Evolutionary conservation across 306 rosid species (phyloP).

Genomic region (Cicer yamashitae): DNA sequence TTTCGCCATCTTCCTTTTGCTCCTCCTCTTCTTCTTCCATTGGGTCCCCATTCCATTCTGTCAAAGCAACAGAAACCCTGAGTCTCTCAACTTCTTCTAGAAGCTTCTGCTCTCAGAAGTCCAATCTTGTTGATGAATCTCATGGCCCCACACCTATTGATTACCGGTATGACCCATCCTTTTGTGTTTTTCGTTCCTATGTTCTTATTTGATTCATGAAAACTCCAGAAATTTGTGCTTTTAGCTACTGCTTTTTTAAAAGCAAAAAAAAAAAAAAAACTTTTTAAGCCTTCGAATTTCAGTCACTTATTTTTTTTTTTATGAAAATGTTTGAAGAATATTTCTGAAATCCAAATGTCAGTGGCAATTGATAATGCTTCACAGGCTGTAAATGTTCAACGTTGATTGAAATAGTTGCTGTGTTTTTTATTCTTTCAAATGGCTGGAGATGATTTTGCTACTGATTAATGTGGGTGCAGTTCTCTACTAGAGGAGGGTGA

Average conservation of each 20-base stretch:
- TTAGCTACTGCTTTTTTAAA: not conserved
- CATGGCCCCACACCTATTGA: conserved; percentile 73
- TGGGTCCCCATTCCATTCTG: conserved; percentile 35
- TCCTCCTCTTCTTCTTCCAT: conserved; percentile 41
- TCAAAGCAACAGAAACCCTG: conserved; percentile 43
- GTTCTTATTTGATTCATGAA: conserved; percentile 26
- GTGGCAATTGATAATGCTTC: not conserved
- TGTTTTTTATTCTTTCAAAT: not conserved
- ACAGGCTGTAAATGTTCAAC: not conserved
- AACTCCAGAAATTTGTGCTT: conserved; percentile 2
- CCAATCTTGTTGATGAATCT: conserved; percentile 52
- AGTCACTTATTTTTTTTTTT: not conserved
- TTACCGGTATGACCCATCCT: conserved; percentile 59
- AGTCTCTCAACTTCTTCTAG: conserved; percentile 40
- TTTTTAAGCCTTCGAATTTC: not conserved
- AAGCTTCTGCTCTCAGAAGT: conserved; percentile 63
- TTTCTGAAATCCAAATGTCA: conserved; percentile 15
- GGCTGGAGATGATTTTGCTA: conserved; percentile 46
- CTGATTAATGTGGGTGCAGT: conserved; percentile 63
- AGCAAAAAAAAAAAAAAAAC: not conserved
- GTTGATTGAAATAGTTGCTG: conserved; percentile 5
- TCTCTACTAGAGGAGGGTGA: conserved; percentile 82
- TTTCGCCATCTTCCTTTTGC: conserved; percentile 26
- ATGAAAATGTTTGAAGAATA: not conserved
- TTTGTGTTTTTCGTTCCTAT: not conserved